phyloP scores from a whole-genome alignment of 2,329 filamentous ascomycete genomes.

The Verticillium nubilum region DNA sequence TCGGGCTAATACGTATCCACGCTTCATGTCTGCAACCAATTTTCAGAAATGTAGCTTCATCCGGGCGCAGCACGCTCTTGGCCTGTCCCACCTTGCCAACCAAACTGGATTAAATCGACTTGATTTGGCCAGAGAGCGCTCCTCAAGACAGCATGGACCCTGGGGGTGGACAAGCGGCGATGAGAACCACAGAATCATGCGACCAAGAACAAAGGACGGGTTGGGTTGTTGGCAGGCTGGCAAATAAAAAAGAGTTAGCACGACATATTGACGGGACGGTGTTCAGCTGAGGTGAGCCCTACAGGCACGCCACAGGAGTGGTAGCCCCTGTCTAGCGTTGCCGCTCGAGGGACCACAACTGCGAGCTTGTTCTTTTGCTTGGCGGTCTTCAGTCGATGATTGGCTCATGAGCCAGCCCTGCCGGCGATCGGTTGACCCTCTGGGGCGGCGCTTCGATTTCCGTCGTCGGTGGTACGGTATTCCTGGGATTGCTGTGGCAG shows the following conservation, averaged over 20 bases:
- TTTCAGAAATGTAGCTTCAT: background rate
- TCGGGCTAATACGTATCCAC: background rate
- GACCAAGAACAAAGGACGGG: constrained; percentile 16
- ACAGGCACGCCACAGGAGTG: constrained; percentile 14
- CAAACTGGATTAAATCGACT: too few relatives aligned
- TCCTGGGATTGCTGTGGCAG: background rate
- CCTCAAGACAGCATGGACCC: background rate
- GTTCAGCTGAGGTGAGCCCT: constrained; percentile 34
- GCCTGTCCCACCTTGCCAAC: too few relatives aligned
- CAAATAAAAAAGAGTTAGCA: background rate
- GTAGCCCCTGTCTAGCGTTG: constrained; percentile 14
- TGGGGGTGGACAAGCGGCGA: background rate
- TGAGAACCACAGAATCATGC: background rate
- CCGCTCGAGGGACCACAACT: constrained; percentile 2
- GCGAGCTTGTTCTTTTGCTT: constrained; percentile 22
- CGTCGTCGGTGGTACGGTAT: background rate
- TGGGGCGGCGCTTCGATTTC: background rate
- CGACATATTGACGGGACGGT: constrained; percentile 17
- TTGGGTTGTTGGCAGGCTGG: constrained; percentile 16
- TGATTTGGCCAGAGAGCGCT: too few relatives aligned
- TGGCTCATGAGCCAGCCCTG: constrained; percentile 17
- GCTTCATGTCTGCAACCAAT: background rate
- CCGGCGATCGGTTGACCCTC: constrained; percentile 9
- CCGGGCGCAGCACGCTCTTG: too few relatives aligned
- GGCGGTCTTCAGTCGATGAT: constrained; percentile 15